A percentile compares a stretch with the other conserved stretches of the same genome.
These are phyloP conservation scores for Plasmopara halstedii DNA, from an alignment of 352 stramenopile genomes.

Conservation along the genomic window DNA sequence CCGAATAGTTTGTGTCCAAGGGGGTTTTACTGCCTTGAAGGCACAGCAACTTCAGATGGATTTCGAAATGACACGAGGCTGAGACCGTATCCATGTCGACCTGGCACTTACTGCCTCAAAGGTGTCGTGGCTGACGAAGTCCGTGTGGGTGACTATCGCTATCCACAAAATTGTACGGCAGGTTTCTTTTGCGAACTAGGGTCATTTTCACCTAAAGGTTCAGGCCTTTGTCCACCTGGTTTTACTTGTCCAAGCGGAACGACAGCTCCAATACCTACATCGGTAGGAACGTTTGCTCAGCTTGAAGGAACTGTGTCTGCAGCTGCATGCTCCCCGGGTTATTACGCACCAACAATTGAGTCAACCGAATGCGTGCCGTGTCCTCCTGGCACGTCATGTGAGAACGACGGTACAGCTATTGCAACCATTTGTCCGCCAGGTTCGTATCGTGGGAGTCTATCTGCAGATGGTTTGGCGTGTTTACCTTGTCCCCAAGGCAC, in stretches of 20 bases:
- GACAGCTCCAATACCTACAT: conserved; percentile 88
- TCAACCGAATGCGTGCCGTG: conserved; percentile 89
- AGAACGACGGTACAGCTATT: conserved; percentile 82
- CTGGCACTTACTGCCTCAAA: conserved; percentile 93
- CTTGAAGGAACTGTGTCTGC: conserved; percentile 88
- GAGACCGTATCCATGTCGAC: conserved; percentile 91
- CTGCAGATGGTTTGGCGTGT: conserved; percentile 86
- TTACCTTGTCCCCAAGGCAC: conserved; percentile 89
- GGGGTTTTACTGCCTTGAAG: conserved; percentile 94
- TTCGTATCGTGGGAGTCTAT: conserved; percentile 85
- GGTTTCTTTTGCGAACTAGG: conserved; percentile 95
- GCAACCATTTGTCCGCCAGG: conserved; percentile 90
- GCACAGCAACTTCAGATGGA: conserved; percentile 90
- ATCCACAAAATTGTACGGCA: conserved; percentile 89
- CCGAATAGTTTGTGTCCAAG: conserved; percentile 91
- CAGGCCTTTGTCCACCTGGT: conserved; percentile 88
- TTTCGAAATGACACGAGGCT: conserved; percentile 96
- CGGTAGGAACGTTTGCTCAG: conserved; percentile 86
- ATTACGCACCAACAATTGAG: conserved; percentile 95
- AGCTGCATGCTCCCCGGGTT: conserved; percentile 90
- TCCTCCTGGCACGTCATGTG: conserved; percentile 87
- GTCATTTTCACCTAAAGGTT: conserved; percentile 88
- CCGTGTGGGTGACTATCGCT: conserved; percentile 76
- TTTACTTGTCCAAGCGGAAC: conserved; percentile 94
- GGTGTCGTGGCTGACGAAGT: conserved; percentile 90